phyloP scores from a whole-genome alignment of 2,329 filamentous ascomycete species.

The Colletotrichum liaoningense region DNA sequence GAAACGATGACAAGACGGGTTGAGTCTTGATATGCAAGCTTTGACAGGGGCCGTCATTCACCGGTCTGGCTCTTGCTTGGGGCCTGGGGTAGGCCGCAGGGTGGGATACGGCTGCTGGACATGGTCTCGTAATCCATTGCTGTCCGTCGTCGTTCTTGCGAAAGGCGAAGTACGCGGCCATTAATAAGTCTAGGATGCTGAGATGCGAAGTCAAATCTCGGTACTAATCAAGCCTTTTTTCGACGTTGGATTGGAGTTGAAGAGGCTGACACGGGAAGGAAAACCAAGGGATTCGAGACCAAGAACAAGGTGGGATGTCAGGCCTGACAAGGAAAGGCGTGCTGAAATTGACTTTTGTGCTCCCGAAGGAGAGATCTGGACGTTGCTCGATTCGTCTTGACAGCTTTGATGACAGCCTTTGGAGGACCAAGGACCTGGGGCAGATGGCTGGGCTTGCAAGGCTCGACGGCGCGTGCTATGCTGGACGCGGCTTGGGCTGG shows the following conservation, averaged over 20 bases:
- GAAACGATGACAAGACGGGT: not conserved
- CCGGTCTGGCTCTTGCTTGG: not conserved
- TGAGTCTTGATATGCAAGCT: not conserved
- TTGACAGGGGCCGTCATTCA: not conserved
- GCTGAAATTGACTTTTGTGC: constrained; percentile 33
- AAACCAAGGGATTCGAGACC: not conserved
- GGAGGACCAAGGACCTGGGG: constrained; percentile 22
- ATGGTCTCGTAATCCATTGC: not conserved
- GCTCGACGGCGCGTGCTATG: constrained; percentile 17
- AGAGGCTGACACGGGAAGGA: constrained; percentile 27
- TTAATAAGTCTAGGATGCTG: not conserved
- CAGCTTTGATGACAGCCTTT: constrained; percentile 29
- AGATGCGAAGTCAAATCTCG: not conserved
- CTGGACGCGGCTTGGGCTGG: constrained; percentile 19
- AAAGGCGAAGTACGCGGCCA: not conserved
- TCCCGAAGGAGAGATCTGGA: constrained; percentile 32
- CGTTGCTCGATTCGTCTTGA: constrained; percentile 35
- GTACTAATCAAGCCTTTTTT: not conserved
- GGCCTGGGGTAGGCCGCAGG: not conserved
- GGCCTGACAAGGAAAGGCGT: constrained; percentile 34
- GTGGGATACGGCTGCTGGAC: not conserved
- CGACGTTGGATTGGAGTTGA: constrained; percentile 18
- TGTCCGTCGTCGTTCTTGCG: not conserved
- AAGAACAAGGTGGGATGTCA: constrained; percentile 24
- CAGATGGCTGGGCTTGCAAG: constrained; percentile 17